Evolutionary conservation across 768 basidiomycete species (phyloP).

Genomic region (Boletus barrowsii): DNA sequence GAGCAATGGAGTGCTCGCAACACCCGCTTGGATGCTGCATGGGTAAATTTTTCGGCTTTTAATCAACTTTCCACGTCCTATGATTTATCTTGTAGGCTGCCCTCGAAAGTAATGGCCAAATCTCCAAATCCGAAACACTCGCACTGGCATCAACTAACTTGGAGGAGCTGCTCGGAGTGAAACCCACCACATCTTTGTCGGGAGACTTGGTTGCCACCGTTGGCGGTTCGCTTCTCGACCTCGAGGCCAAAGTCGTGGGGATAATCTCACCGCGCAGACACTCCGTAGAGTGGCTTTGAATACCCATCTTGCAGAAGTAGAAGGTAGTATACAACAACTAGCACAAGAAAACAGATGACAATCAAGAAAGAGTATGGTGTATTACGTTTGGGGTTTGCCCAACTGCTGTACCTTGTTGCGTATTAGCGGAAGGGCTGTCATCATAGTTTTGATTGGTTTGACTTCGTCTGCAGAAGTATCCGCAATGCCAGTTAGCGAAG

Average conservation of each 20-base stretch:
- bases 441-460: constrained; percentile 74
- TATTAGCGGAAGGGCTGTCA: constrained; percentile 62
- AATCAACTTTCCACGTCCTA: constrained; percentile 21
- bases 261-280: constrained; percentile 48
- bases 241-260: constrained; percentile 47
- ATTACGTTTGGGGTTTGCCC: constrained; percentile 11
- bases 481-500: not conserved
- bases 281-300: constrained; percentile 49
- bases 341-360: not conserved
- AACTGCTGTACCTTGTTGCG: constrained; percentile 49
- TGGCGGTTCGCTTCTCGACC: constrained; percentile 52
- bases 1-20: constrained; percentile 74
- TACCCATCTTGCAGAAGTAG: constrained; percentile 4
- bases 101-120: constrained; percentile 35
- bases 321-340: constrained; percentile 8
- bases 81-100: constrained; percentile 32
- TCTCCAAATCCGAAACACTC: constrained; percentile 47
- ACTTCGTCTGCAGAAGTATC: constrained; percentile 49
- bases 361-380: not conserved
- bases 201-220: constrained; percentile 56
- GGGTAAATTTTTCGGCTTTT: constrained; percentile 50
- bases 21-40: constrained; percentile 75
- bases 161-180: constrained; percentile 41
- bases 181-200: constrained; percentile 11
- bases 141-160: constrained; percentile 54